Conservation (phyloP, 768 basidiomycete species). For the Xerocomus potaroensis region DNA sequence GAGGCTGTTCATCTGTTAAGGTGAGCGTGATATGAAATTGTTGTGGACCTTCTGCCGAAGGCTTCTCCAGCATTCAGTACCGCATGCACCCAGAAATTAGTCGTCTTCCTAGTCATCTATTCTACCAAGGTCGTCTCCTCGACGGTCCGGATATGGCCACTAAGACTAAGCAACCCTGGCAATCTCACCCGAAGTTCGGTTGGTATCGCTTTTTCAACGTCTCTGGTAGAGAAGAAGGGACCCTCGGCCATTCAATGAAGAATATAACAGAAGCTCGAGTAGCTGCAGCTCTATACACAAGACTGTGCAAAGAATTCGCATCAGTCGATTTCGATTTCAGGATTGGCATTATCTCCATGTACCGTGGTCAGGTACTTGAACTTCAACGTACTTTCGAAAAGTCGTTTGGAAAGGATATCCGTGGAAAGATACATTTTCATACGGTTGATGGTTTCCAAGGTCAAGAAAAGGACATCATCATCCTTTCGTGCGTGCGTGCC, state of each 20-base stretch:
- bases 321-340: slow-evolving; percentile 48
- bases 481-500: slow-evolving; percentile 93
- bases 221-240: slow-evolving; percentile 53
- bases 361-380: slow-evolving; percentile 82
- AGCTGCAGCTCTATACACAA: slow-evolving; percentile 72
- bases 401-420: slow-evolving; percentile 67
- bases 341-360: slow-evolving; percentile 86
- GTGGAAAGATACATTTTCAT: slow-evolving; percentile 82
- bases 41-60: not conserved
- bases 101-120: slow-evolving; percentile 78
- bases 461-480: slow-evolving; percentile 98
- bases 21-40: slow-evolving; percentile 36
- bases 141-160: slow-evolving; percentile 87
- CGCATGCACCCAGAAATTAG: slow-evolving; percentile 99
- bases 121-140: slow-evolving; percentile 74
- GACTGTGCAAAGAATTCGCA: slow-evolving; percentile 64
- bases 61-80: slow-evolving; percentile 80
- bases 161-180: slow-evolving; percentile 87
- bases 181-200: slow-evolving; percentile 69
- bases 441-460: slow-evolving; percentile 99
- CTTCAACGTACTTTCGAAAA: slow-evolving; percentile 64
- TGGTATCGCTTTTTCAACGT: slow-evolving; percentile 91
- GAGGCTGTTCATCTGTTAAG: slow-evolving; percentile 90
- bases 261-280: slow-evolving; percentile 72
- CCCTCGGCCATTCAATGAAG: slow-evolving; percentile 62